Conservation (phyloP, 2,329 filamentous ascomycete genomes). For the Zasmidium citrigriseum region DNA sequence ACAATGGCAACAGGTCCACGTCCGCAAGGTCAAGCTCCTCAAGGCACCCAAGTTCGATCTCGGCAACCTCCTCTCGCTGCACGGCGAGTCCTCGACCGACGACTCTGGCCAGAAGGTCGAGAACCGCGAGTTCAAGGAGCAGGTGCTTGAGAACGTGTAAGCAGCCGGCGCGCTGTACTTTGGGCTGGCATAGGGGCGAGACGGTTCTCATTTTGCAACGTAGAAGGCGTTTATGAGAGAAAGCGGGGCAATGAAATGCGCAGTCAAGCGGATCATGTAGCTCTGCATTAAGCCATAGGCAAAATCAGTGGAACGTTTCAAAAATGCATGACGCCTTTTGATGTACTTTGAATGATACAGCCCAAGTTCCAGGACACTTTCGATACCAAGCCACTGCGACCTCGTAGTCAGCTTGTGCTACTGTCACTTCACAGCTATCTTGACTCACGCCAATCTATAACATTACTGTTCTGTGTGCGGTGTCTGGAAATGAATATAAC, state of each 20-base stretch:
- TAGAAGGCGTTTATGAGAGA: constrained; percentile 29
- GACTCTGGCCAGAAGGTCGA: constrained; percentile 97
- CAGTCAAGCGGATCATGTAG: constrained; percentile 20
- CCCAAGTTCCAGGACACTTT: not conserved
- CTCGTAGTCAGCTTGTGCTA: not conserved
- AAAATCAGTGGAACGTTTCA: constrained; percentile 27
- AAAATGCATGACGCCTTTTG: constrained; percentile 12
- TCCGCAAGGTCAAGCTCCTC: constrained; percentile 99
- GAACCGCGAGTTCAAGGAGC: constrained; percentile 95
- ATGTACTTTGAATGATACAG: not conserved
- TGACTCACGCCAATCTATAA: not conserved
- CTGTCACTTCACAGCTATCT: not conserved
- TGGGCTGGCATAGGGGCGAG: constrained; percentile 25
- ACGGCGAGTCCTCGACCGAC: constrained; percentile 95
- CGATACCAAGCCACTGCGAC: not conserved
- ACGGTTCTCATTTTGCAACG: constrained; percentile 27
- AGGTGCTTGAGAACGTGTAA: constrained; percentile 92
- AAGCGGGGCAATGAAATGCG: constrained; percentile 22
- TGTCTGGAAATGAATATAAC: not conserved
- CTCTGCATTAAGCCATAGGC: constrained; percentile 26
- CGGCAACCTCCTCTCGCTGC: constrained; percentile 90
- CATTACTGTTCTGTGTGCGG: not conserved
- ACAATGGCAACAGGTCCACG: constrained; percentile 74
- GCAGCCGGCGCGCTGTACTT: constrained; percentile 21
- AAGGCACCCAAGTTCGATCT: constrained; percentile 99